phyloP scores from a whole-genome alignment of 345 rosid genomes.

The Populus tremula region DNA sequence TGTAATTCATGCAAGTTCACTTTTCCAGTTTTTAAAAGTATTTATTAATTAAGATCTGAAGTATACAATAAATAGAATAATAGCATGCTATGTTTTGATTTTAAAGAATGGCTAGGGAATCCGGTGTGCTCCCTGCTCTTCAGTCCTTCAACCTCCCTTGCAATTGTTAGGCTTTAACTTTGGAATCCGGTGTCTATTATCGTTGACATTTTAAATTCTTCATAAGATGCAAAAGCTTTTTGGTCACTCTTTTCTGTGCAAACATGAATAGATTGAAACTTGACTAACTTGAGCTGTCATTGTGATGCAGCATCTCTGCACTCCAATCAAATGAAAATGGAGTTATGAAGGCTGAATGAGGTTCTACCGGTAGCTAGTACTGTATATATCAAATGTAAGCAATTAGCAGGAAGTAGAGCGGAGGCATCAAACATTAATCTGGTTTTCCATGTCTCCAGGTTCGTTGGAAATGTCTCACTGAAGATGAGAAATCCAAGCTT shows the following conservation, averaged over 20 bases:
- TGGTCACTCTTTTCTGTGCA: neutral
- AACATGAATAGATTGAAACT: neutral
- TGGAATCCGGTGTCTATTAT: neutral
- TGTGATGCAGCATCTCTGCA: conserved; percentile 44
- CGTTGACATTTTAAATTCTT: neutral
- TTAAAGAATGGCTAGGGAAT: neutral
- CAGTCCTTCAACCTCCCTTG: neutral
- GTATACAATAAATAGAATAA: neutral
- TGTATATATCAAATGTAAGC: conserved; percentile 41
- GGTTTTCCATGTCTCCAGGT: conserved; percentile 33
- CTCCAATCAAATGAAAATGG: conserved; percentile 45
- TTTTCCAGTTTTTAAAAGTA: neutral
- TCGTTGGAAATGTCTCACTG: conserved; percentile 26
- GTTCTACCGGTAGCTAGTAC: conserved; percentile 21
- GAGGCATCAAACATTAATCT: conserved; percentile 26
- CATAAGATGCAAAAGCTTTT: neutral
- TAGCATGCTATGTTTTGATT: neutral
- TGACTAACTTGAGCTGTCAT: neutral
- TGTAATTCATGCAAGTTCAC: neutral
- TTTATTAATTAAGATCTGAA: neutral
- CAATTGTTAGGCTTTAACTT: neutral
- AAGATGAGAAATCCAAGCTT: conserved; percentile 21
- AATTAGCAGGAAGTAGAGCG: conserved; percentile 32
- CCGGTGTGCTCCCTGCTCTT: too few species aligned
- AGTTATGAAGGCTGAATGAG: conserved; percentile 43